These are phyloP conservation scores for Ophiostoma piceae DNA, from an alignment of 2,329 filamentous ascomycete species.

Conservation along the genomic window DNA sequence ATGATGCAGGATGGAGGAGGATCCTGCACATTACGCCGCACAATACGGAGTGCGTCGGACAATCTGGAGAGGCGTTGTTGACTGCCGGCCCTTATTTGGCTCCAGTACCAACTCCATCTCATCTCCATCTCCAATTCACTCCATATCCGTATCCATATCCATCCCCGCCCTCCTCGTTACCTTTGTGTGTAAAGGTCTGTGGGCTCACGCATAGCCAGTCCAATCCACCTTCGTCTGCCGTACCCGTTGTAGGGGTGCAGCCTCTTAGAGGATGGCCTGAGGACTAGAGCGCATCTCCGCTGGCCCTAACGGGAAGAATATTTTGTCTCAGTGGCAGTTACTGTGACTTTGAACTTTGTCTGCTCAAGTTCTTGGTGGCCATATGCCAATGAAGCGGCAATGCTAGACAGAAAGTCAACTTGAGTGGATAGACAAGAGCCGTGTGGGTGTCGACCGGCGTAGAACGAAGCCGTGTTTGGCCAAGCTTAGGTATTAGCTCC, in stretches of 20 bases:
- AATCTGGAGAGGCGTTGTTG: constrained; percentile 3
- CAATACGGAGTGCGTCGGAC: not conserved
- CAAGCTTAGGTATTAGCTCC: not conserved
- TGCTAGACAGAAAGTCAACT: not conserved
- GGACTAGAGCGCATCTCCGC: not conserved
- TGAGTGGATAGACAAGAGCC: constrained; percentile 2
- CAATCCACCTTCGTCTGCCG: not conserved
- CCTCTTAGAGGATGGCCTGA: not conserved
- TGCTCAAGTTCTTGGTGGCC: not conserved
- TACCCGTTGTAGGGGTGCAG: not conserved
- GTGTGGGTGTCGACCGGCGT: not conserved
- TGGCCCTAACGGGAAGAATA: constrained; percentile 8
- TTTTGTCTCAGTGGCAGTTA: not conserved
- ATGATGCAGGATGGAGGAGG: not conserved
- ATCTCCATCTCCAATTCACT: not conserved
- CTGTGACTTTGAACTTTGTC: not conserved
- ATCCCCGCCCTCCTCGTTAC: not conserved
- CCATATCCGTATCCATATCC: not conserved
- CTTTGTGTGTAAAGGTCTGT: not conserved
- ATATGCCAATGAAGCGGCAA: not conserved
- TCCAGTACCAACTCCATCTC: not conserved
- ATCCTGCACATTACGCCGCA: not conserved
- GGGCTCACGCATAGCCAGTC: not conserved
- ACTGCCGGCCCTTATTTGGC: constrained; percentile 12
- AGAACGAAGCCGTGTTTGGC: not conserved